Percentiles rank a stretch among this genome's conserved stretches.
Evolutionary conservation across 495 filamentous ascomycete species (phyloP).

Genomic region (Penicillium odoratum): DNA sequence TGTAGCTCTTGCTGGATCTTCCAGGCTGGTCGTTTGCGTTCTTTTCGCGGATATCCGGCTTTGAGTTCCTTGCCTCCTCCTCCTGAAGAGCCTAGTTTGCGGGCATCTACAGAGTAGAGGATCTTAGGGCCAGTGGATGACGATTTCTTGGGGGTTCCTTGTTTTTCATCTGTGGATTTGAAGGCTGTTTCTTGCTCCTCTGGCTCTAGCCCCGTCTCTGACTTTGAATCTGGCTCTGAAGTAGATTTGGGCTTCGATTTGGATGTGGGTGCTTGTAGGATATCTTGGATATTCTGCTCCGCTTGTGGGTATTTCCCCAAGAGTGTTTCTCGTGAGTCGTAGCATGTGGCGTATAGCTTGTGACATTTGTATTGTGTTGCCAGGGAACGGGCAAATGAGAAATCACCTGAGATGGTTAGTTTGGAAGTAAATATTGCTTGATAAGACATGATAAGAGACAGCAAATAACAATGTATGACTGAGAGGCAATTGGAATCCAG

Average conservation of each 20-base stretch:
- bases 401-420: constrained; percentile 58
- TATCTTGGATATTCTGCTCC: constrained; percentile 53
- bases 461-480: not conserved
- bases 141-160: constrained; percentile 15
- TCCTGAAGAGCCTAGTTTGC: constrained; percentile 57
- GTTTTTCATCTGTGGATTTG: constrained; percentile 7
- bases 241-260: constrained; percentile 12
- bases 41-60: constrained; percentile 29
- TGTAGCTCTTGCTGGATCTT: constrained; percentile 17
- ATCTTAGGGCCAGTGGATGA: constrained; percentile 39
- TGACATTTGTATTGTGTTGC: constrained; percentile 68
- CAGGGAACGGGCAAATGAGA: constrained; percentile 82
- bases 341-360: constrained; percentile 63
- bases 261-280: constrained; percentile 32
- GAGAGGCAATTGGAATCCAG: not conserved
- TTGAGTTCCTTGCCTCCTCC: constrained; percentile 43
- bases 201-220: not conserved
- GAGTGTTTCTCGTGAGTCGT: constrained; percentile 56
- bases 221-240: not conserved
- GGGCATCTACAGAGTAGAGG: constrained; percentile 73
- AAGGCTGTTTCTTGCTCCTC: constrained; percentile 6
- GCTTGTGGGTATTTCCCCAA: constrained; percentile 77
- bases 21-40: constrained; percentile 37
- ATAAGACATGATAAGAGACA: too few species aligned
- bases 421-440: not conserved